These are phyloP conservation scores for Chlorella ohadii DNA, from an alignment of 139 green algal species.

Conservation along the genomic window DNA sequence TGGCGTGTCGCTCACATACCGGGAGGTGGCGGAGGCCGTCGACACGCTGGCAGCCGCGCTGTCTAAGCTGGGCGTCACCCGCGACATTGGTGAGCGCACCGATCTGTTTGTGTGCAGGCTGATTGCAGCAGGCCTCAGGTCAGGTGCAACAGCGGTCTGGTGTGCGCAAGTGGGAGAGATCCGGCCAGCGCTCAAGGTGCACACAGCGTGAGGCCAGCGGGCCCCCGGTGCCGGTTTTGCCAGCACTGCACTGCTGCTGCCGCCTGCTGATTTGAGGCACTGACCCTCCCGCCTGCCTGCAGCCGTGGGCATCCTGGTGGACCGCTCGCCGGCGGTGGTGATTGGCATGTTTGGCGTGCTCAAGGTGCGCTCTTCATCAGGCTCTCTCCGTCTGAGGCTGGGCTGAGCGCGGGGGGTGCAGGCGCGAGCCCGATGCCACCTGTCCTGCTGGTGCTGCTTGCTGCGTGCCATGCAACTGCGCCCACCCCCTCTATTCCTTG, in stretches of 20 bases:
- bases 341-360: conserved; percentile 49
- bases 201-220: too few species aligned
- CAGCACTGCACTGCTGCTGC: too few species aligned
- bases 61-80: neutral
- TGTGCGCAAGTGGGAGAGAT: too few species aligned
- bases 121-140: too few species aligned
- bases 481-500: neutral
- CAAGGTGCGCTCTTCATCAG: conserved; percentile 44
- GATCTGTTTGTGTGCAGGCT: too few species aligned
- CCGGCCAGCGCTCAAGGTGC: too few species aligned
- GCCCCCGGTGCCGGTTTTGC: too few species aligned
- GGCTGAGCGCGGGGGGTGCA: too few species aligned
- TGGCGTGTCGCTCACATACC: conserved; percentile 17
- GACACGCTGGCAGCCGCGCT: conserved; percentile 54
- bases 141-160: too few species aligned
- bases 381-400: too few species aligned
- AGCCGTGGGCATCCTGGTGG: conserved; percentile 52
- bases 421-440: too few species aligned
- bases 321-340: conserved; percentile 51
- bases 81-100: neutral
- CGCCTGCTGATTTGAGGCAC: too few species aligned
- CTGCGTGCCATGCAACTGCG: neutral
- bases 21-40: conserved; percentile 31
- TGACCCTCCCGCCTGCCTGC: neutral
- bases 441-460: neutral